Evolutionary conservation across 441 rosid genomes (phyloP), one percentile per base, ranked within the genome.

Genomic region (Viola pubescens): DNA sequence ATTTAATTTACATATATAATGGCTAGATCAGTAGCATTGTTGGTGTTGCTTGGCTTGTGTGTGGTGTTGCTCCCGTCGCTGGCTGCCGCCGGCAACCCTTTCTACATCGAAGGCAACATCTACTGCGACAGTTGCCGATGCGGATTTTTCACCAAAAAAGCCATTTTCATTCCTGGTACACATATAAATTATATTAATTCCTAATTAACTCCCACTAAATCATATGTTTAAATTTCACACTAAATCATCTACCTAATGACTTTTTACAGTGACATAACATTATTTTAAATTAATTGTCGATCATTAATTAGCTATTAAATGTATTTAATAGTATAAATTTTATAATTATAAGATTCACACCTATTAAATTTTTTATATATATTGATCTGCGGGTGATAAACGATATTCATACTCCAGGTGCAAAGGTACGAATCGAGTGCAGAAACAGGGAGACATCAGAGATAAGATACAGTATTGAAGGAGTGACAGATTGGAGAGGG

Each of bases 41-140:
- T 52, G 4, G 40, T 79, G 51, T 14, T 84, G 52, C 66, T 78
- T 16, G 71, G 73, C 0, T 37, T 62, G 8, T 58, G 58, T 46
- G 61, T 70, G 60, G 34, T 26, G 34, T 1, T 26, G 34, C 58
- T 67, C 50, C 70, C 67, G 16, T 16, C 56, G 11, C 59, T 60
- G 5, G 70, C 53, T 9, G 54, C 14, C 8, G 70, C 70, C 4
- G 37, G 51, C 2, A 45, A 62, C 57, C 79, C 84, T 37, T 86
- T 86, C 62, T 44, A 52, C 10, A 69, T 89, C 65, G 61, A 26
- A 4, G 89, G 94, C 51, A 9, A 19, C 0, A 88, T 80, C 61
- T 84, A 81, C 64, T 89, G 94, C 38, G 88, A 89, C 68, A 85
- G 89, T 39, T 83, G 94, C 63, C 81, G 77, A 9, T 83, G 78